phyloP scores from a whole-genome alignment of 495 filamentous ascomycete genomes.

The Usnea hakonensis region DNA sequence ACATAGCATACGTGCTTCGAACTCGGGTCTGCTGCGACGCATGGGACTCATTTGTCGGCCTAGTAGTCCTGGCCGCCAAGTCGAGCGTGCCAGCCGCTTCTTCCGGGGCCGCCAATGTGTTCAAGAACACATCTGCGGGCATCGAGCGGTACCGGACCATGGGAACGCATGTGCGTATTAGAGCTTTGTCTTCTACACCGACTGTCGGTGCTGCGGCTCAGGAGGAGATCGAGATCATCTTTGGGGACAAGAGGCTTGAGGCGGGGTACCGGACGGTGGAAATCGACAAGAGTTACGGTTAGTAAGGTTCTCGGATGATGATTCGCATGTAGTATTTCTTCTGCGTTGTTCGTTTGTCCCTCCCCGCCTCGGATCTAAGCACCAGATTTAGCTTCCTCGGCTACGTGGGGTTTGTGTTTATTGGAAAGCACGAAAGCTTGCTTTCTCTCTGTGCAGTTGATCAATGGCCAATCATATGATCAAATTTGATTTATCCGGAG shows the following conservation, averaged over 20 bases:
- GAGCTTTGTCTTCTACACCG: neutral
- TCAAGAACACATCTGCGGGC: conserved; percentile 11
- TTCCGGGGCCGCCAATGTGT: neutral
- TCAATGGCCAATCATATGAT: too few relatives aligned
- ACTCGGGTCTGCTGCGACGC: conserved; percentile 9
- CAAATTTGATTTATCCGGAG: too few relatives aligned
- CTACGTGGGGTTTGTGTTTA: too few relatives aligned
- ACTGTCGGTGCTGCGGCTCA: neutral
- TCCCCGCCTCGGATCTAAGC: too few relatives aligned
- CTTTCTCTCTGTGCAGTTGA: too few relatives aligned
- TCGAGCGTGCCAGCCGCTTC: neutral
- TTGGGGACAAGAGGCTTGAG: neutral
- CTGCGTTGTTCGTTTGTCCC: too few relatives aligned
- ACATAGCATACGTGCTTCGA: conserved; percentile 8
- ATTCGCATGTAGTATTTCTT: too few relatives aligned
- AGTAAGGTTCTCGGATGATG: too few relatives aligned
- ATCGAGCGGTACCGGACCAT: conserved; percentile 6
- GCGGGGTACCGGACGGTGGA: neutral
- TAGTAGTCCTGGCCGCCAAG: conserved; percentile 4
- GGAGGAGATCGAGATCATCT: neutral
- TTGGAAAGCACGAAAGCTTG: too few relatives aligned
- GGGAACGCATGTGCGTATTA: conserved; percentile 6
- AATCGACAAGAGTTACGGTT: neutral
- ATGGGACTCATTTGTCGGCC: conserved; percentile 10
- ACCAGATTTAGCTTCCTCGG: too few relatives aligned